These are phyloP conservation scores for Populus davidiana DNA, from an alignment of 345 rosid genomes.

Conservation along the genomic window DNA sequence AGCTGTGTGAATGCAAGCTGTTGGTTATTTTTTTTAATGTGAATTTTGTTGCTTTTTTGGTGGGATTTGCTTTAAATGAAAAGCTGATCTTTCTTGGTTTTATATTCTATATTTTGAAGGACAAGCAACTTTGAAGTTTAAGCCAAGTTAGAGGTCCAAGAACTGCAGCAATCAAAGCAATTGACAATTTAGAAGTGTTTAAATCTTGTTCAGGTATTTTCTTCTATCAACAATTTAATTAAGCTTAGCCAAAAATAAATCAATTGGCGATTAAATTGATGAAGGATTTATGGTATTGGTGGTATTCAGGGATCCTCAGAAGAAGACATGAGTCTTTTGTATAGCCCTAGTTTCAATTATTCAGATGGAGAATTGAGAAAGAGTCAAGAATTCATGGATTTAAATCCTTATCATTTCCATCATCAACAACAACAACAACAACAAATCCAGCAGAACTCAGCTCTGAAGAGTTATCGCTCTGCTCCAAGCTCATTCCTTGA, in stretches of 20 bases:
- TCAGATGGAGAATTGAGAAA: slow-evolving; percentile 40
- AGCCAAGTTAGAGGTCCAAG: background rate
- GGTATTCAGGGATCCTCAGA: slow-evolving; percentile 8
- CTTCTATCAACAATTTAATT: background rate
- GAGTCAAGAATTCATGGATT: slow-evolving; percentile 38
- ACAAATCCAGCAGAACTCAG: slow-evolving; percentile 27
- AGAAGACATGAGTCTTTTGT: slow-evolving; percentile 41
- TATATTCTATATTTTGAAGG: background rate
- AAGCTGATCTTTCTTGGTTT: slow-evolving; percentile 4
- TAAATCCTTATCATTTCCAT: slow-evolving; percentile 18
- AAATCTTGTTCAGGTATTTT: background rate
- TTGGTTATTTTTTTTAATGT: background rate
- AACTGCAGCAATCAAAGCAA: background rate
- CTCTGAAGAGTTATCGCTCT: slow-evolving; percentile 37
- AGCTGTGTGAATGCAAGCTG: background rate
- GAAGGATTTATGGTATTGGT: background rate
- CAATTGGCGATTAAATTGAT: background rate
- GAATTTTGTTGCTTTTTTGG: slow-evolving; percentile 1
- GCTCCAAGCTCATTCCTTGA: slow-evolving; percentile 46
- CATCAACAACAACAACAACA: slow-evolving; percentile 26
- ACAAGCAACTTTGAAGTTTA: slow-evolving; percentile 8
- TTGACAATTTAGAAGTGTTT: slow-evolving; percentile 1
- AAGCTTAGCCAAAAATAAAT: background rate
- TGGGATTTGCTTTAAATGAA: slow-evolving; percentile 5
- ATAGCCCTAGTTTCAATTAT: slow-evolving; percentile 30